A percentile compares a stretch with the other conserved stretches of the same genome.
These are phyloP conservation scores for Talaromyces liani DNA, from an alignment of 495 filamentous ascomycete genomes.

Conservation along the genomic window DNA sequence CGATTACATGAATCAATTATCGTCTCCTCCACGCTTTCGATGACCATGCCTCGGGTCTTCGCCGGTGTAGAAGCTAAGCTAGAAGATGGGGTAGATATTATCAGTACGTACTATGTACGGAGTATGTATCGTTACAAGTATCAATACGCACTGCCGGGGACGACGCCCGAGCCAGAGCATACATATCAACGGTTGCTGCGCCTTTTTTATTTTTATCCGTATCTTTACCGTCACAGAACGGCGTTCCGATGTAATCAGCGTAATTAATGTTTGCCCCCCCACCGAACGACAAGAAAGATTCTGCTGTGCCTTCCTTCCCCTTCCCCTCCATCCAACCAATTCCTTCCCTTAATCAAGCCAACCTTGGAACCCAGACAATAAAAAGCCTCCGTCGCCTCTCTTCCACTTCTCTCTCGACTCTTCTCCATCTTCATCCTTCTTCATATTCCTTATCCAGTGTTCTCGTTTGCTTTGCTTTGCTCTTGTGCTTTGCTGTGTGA, in stretches of 20 bases:
- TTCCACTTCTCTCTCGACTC: constrained; percentile 3
- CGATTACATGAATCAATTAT: background rate
- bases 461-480: constrained; percentile 19
- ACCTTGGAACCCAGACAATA: constrained; percentile 7
- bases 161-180: background rate
- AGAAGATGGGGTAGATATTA: background rate
- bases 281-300: background rate
- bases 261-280: background rate
- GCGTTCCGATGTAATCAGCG: background rate
- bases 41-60: background rate
- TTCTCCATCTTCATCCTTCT: constrained; percentile 9
- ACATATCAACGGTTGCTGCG: background rate
- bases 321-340: constrained; percentile 13
- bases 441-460: constrained; percentile 13
- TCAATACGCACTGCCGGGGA: background rate
- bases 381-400: constrained; percentile 10
- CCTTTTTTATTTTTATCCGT: background rate
- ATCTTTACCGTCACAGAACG: background rate
- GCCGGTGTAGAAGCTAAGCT: background rate
- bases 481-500: background rate
- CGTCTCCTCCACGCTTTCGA: background rate
- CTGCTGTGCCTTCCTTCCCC: constrained; percentile 8
- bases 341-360: constrained; percentile 12
- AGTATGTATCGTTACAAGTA: background rate
- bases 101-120: too few relatives aligned